Base-by-base conservation (phyloP, 345 rosid species). In the Eucalyptus tenuipes region DNA sequence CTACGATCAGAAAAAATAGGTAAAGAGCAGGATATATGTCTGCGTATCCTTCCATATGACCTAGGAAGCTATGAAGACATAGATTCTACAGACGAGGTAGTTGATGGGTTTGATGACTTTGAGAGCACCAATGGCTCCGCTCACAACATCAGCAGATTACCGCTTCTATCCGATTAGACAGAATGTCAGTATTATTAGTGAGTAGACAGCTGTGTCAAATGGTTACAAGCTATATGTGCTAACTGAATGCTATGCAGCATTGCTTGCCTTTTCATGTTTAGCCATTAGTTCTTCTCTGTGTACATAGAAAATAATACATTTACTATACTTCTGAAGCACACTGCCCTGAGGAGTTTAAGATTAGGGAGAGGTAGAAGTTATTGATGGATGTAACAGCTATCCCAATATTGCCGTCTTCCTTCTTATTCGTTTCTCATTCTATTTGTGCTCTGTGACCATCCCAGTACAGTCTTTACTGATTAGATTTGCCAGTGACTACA, bases 11-110 rank as follows among this genome's bases (percentile, higher is more conserved):
- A 96, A 91, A 95, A 87, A 90, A 75, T 94, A 22, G 92, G 93
- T 88, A 91, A 90, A 91, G 99, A 93, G 88, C 91, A 93, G 27
- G 93, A 93, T 86, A 59, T 84, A 37, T 89, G 44, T 88, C 93
- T 97, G 86, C 89, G 92, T 31, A 94, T 97, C 88, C 93, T 96
- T 88, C 99, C 97, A 25, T 93, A 92, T 81, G 92, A 94, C 47
- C 85, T 57, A 27, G 89, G 57, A 53, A 85, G n/a, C 80, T 89
- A 93, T 49, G 91, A 87, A 88, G 89, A 86, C 10, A 53, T 47
- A 33, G 88, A 84, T 53, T 53, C 89, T 3, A 86, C 90, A 33
- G 93, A 93, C 29, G 88, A 88, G 64, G 88, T 40, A 50, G 93
- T 85, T 64, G 86, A 61, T 37, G 89, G 61, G 6, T 40, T 66